phyloP scores from a whole-genome alignment of 2,329 filamentous ascomycete genomes.

The Xylaria sp. region DNA sequence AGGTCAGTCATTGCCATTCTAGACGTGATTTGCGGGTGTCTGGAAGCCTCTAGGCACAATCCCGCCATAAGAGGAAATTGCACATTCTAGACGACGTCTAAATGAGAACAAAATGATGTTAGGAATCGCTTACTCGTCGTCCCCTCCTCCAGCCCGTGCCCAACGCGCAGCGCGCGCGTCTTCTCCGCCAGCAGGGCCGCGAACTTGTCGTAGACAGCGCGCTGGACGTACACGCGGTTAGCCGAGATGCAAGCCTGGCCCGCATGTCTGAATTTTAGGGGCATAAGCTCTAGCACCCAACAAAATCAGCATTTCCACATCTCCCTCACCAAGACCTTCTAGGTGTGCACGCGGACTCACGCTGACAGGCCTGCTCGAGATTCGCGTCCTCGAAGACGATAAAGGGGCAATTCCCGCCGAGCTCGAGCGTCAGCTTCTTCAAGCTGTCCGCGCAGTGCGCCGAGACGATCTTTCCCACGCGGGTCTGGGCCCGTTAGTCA shows the following conservation, averaged over 20 bases:
- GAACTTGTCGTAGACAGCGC: conserved; percentile 65
- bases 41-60: no score
- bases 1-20: no score
- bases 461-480: conserved; percentile 71
- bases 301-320: neutral
- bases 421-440: conserved; percentile 73
- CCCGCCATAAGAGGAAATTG: no score
- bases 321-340: neutral
- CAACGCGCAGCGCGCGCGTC: conserved; percentile 61
- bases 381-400: conserved; percentile 73
- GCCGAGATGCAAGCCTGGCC: conserved; percentile 70
- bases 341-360: conserved; percentile 30
- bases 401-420: conserved; percentile 73
- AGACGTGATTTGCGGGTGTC: no score
- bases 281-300: conserved; percentile 35
- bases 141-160: conserved; percentile 61
- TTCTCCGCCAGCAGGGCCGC: conserved; percentile 58
- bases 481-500: conserved; percentile 53
- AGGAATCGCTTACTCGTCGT: no score
- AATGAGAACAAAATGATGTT: no score
- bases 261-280: conserved; percentile 55
- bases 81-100: no score
- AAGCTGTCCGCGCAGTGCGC: conserved; percentile 66
- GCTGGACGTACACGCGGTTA: conserved; percentile 69
- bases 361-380: conserved; percentile 62